Base-by-base conservation (phyloP, 352 stramenopile species). In the Phytophthora pseudosyringae region DNA sequence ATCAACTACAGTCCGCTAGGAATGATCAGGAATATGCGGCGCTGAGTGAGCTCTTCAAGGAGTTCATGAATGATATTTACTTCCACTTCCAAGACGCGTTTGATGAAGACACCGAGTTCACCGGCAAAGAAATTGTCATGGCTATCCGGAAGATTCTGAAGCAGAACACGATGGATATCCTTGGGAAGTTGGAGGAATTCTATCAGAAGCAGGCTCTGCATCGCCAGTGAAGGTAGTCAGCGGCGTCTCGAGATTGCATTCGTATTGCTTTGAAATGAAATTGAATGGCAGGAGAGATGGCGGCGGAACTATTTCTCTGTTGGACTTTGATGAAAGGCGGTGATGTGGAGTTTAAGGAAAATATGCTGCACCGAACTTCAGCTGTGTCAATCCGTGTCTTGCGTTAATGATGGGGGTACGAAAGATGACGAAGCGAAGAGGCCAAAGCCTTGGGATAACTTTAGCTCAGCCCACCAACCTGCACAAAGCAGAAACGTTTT, bases 41-140 rank as follows among this genome's bases (percentile, higher is more conserved):
- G 35, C 55, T 90, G 46, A 89, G 76, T 49, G 82, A 89, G 46
- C 55, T 92, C 25, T 77, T 94, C 40, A 94, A 94, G 64, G 86
- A 91, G 63, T 87, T 90, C 59, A 94, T 94, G 86, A 93, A 94
- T 82, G 86, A 92, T 67, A 88, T 94, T 55, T 94, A 94, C 71
- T 92, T 93, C 58, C 79, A 90, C 35, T 94, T 90, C 67, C 86
- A 94, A 59, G 83, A 94, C 55, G 83, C 83, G 8, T 94, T 94
- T 40, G 86, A 94, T 32, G 86, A 94, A 69, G 86, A 94, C 18
- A 82, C 73, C 3, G 86, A 94, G 64, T 94, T 93, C 53, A 91
- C 83, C 8, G 86, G 86, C 29, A 91, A 91, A 52, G 86, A 94
- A 56, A 88, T 91, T 59, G 83, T 91, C 60, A 90, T 87, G 70